Conservation (phyloP, 2,329 filamentous ascomycete species). For the Xylaria sp. region DNA sequence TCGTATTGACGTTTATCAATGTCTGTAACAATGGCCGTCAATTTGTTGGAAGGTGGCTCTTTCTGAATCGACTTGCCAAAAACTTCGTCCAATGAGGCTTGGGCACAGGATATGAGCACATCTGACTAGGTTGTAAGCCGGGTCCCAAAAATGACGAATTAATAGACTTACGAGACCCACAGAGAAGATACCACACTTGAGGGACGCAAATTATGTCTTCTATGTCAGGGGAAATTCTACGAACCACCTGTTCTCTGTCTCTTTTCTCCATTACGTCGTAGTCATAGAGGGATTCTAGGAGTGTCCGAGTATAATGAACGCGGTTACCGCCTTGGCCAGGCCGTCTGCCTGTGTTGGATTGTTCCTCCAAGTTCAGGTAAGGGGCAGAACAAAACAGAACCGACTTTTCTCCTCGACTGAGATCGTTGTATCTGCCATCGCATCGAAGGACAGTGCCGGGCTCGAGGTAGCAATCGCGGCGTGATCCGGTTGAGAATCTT, state of each 20-base stretch:
- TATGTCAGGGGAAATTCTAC: neutral
- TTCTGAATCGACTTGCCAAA: constrained; percentile 1
- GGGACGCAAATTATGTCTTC: constrained; percentile 7
- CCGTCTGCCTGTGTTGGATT: neutral
- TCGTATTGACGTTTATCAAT: constrained; percentile 6
- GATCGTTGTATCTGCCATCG: constrained; percentile 8
- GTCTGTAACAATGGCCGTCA: constrained; percentile 14
- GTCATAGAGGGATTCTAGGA: constrained; percentile 16
- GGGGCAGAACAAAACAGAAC: constrained; percentile 12
- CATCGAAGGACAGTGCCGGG: constrained; percentile 15
- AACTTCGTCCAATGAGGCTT: constrained; percentile 4
- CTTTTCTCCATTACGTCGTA: constrained; percentile 8
- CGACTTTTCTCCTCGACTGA: constrained; percentile 2
- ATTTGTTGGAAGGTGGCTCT: neutral
- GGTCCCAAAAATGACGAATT: neutral
- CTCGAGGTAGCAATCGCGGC: constrained; percentile 8
- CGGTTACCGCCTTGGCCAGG: neutral
- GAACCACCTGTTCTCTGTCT: constrained; percentile 3
- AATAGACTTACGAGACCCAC: constrained; percentile 10
- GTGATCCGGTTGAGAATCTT: constrained; percentile 4
- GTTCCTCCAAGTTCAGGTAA: constrained; percentile 5
- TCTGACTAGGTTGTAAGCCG: neutral
- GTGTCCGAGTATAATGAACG: constrained; percentile 7
- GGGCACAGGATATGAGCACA: constrained; percentile 13
- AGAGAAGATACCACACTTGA: constrained; percentile 12